Percentiles rank a stretch among this genome's conserved stretches.
phyloP scores from a whole-genome alignment of 345 rosid genomes.

The Salix exigua region DNA sequence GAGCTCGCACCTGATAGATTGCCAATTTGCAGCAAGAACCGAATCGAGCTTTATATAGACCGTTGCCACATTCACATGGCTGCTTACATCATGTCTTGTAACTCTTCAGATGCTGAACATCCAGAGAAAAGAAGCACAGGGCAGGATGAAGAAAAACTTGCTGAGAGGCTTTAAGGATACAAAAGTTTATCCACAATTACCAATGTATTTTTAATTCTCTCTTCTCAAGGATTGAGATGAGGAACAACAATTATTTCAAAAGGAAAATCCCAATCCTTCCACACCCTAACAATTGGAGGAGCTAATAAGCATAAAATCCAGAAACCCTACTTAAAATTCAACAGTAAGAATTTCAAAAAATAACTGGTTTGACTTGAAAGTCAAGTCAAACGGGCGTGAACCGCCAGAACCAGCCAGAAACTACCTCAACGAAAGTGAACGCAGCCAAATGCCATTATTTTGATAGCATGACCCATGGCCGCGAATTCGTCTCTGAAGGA shows the following conservation, averaged over 20 bases:
- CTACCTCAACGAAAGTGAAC: conserved; percentile 7
- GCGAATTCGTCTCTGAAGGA: background rate
- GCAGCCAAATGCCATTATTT: conserved; percentile 25
- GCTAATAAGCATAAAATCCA: background rate
- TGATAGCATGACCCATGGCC: background rate
- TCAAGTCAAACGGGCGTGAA: conserved; percentile 9
- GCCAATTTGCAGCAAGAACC: background rate
- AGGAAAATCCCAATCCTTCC: conserved; percentile 11
- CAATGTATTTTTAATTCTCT: background rate
- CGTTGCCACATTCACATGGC: too few species aligned
- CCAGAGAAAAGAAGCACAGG: background rate
- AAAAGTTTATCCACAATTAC: background rate
- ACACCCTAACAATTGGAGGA: conserved; percentile 2
- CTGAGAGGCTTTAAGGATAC: background rate
- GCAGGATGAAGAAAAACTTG: background rate
- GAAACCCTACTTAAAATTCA: conserved; percentile 27
- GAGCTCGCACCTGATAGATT: background rate
- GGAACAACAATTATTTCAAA: background rate
- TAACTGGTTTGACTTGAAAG: conserved; percentile 8
- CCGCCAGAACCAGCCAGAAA: conserved; percentile 19
- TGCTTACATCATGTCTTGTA: background rate
- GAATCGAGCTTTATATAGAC: background rate
- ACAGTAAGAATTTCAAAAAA: conserved; percentile 11
- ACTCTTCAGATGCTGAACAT: background rate
- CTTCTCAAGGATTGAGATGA: background rate